These are phyloP conservation scores for Salvia miltiorrhiza DNA, from an alignment of 257 asterid species.

Conservation along the genomic window DNA sequence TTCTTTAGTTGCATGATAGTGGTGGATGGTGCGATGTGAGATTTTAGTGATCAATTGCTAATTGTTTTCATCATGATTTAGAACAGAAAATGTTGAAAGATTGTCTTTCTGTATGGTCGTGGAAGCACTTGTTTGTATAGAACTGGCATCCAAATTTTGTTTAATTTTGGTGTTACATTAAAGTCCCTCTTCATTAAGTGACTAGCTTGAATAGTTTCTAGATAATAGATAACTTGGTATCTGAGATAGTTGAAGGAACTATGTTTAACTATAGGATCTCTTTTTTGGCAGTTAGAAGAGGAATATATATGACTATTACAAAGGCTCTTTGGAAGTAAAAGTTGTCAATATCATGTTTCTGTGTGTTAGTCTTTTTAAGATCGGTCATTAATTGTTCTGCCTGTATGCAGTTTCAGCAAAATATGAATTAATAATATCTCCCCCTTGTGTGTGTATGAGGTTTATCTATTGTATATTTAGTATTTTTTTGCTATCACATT, in stretches of 20 bases:
- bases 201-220: background rate
- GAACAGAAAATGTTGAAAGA: background rate
- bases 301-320: background rate
- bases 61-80: background rate
- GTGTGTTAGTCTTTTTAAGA: background rate
- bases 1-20: background rate
- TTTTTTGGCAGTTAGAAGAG: background rate
- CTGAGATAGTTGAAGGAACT: conserved; percentile 9
- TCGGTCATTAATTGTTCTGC: background rate
- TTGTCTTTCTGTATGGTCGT: background rate
- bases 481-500: background rate
- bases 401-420: background rate
- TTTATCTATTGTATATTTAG: background rate
- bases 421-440: background rate
- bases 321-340: background rate
- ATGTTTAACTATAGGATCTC: background rate
- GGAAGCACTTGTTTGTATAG: background rate
- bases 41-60: background rate
- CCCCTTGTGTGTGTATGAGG: background rate
- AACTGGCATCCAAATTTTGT: background rate
- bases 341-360: background rate
- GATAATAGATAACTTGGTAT: background rate
- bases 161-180: background rate
- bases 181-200: background rate
- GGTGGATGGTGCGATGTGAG: background rate